Evolutionary conservation across 805 yeast species (phyloP), one percentile per base, ranked within the genome.

Genomic region (Isabelozyma heimii): DNA sequence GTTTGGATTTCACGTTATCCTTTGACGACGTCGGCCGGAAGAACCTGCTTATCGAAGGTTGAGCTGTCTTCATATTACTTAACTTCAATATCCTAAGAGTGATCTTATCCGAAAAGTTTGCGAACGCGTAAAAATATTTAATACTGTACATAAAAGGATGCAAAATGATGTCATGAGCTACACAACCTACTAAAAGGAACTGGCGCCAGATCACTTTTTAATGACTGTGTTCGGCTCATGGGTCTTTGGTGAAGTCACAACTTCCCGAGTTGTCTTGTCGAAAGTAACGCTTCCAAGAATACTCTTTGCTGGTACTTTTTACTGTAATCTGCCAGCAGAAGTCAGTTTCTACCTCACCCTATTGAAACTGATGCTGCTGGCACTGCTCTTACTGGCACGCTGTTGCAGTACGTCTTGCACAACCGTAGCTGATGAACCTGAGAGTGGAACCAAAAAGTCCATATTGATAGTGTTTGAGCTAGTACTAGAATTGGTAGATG

Each of bases 341-440:
- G n/a, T 8, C 35, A 4, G 4, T 30, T 13, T 1, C 35, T 50
- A 57, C 37, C 67, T 48, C 20, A 60, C 54, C 40, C 67, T 52
- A 43, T 58, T 62, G 46, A 63, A 62, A 43, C 55, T 56, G 16
- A 63, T 57, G 42, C 65, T 62, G 43, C 53, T 61, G 37, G 62
- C 50, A 37, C 50, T 52, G 40, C 40, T 15, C 40, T 38, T 15
- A 14, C 38, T n/a, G 38, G 6, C 24, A 20, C 24, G 24, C 24
- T 5, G 24, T 20, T 20, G 24, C 6, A 6, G 24, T 20, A 20
- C 15, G 38, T 14, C 38, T n/a, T 14, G 38, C 38, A 20, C 24
- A 20, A 20, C 24, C 24, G 24, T 20, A 2, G 24, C 6, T 6
- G 24, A 20, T 20, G 24, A 20, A 5, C 24, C 1, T 6, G 24